Evolutionary conservation across 495 filamentous ascomycete species (phyloP).

Genomic region (Neurospora sp.): DNA sequence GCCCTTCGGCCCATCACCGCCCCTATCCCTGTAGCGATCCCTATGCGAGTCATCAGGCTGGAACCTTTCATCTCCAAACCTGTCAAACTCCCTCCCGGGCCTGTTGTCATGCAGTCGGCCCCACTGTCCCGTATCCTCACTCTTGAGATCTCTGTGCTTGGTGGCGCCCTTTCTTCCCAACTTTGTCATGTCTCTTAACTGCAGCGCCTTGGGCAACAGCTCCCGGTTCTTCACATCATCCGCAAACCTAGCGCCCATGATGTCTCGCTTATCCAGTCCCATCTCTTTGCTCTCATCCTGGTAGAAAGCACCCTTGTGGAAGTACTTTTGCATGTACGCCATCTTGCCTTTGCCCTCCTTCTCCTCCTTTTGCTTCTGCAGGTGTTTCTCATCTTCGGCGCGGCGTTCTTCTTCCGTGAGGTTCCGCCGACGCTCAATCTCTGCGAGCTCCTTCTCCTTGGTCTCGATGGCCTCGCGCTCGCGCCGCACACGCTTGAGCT

Average conservation of each 20-base stretch:
- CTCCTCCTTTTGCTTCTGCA: conserved; percentile 75
- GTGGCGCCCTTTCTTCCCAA: conserved; percentile 87
- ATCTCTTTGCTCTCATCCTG: conserved; percentile 65
- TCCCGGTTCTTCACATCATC: conserved; percentile 76
- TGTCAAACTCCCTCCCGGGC: conserved; percentile 35
- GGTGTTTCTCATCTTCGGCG: conserved; percentile 71
- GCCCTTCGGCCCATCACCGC: conserved; percentile 34
- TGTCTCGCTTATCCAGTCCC: conserved; percentile 63
- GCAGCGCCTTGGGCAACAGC: conserved; percentile 82
- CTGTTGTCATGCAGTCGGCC: conserved; percentile 51
- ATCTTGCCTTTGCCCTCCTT: conserved; percentile 77
- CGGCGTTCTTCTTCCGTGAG: conserved; percentile 80
- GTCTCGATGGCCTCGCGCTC: conserved; percentile 76
- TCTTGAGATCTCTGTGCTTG: conserved; percentile 77
- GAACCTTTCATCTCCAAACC: conserved; percentile 56
- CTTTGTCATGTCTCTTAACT: conserved; percentile 88
- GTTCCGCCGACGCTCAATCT: conserved; percentile 79
- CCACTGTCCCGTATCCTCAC: conserved; percentile 87
- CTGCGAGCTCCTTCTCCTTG: conserved; percentile 75
- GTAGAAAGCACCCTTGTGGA: conserved; percentile 94
- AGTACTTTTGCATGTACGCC: conserved; percentile 90
- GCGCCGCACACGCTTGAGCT: conserved; percentile 77
- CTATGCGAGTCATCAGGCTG: conserved; percentile 46
- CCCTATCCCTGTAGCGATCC: conserved; percentile 26
- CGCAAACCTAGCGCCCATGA: conserved; percentile 68